phyloP scores from a whole-genome alignment of 345 rosid species.

The Geranium brycei region DNA sequence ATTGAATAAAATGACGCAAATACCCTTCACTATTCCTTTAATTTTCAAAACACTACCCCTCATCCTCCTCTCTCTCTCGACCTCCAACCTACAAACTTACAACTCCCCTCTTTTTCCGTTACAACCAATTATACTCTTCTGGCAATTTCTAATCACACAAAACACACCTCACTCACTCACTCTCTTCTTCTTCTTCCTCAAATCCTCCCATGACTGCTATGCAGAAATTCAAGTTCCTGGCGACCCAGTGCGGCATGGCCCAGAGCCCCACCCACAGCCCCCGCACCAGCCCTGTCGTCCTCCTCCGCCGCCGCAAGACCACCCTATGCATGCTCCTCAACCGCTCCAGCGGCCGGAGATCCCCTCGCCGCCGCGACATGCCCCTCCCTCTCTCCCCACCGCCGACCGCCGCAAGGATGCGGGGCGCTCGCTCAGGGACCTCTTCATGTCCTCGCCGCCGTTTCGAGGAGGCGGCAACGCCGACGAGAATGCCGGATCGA shows the following conservation, averaged over 20 bases:
- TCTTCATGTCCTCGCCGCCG: slow-evolving; percentile 42
- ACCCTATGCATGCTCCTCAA: slow-evolving; percentile 64
- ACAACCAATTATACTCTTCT: background rate
- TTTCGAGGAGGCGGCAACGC: slow-evolving; percentile 12
- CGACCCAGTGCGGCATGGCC: slow-evolving; percentile 77
- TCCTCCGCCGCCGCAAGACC: slow-evolving; percentile 54
- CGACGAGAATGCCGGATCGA: slow-evolving; percentile 12
- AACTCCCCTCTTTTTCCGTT: background rate
- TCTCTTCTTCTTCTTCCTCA: slow-evolving; percentile 2
- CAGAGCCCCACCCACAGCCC: slow-evolving; percentile 73
- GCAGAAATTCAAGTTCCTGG: slow-evolving; percentile 70
- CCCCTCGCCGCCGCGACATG: slow-evolving; percentile 18
- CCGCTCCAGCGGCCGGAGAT: too few relatives aligned
- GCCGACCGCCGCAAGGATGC: slow-evolving; percentile 20
- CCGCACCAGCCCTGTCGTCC: slow-evolving; percentile 61
- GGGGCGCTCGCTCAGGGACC: slow-evolving; percentile 45
- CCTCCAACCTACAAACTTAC: too few relatives aligned
- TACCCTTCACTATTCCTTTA: too few relatives aligned
- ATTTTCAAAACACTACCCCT: too few relatives aligned
- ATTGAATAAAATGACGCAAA: too few relatives aligned
- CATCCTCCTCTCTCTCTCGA: too few relatives aligned
- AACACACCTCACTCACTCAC: too few relatives aligned
- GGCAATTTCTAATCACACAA: background rate
- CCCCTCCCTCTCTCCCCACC: slow-evolving; percentile 2
- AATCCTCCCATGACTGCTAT: slow-evolving; percentile 45